Conservation (phyloP, 2,329 filamentous ascomycete genomes). For the Hypoxylon rubiginosum region DNA sequence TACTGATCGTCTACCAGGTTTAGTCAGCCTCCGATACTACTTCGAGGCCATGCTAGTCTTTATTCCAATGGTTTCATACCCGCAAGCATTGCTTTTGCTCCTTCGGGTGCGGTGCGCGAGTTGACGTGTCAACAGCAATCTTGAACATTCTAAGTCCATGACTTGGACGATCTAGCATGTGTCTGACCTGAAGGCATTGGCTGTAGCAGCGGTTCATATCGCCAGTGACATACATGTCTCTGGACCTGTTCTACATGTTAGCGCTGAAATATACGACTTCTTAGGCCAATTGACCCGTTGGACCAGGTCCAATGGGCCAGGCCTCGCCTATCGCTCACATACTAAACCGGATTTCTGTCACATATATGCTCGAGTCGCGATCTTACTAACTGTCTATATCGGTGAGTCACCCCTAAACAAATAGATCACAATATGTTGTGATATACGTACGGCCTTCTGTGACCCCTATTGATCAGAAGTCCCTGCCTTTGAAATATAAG, state of each 20-base stretch:
- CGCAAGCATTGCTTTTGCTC: slow-evolving; percentile 28
- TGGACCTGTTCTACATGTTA: slow-evolving; percentile 24
- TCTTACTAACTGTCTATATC: slow-evolving; percentile 22
- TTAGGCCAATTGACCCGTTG: slow-evolving; percentile 20
- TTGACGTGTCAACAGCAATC: slow-evolving; percentile 41
- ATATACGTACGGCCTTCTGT: slow-evolving; percentile 34
- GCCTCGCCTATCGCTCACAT: slow-evolving; percentile 14
- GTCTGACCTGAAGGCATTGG: slow-evolving; percentile 19
- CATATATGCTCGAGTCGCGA: slow-evolving; percentile 32
- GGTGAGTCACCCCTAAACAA: slow-evolving; percentile 36
- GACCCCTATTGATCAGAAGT: slow-evolving; percentile 17
- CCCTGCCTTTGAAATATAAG: slow-evolving; percentile 40
- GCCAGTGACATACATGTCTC: slow-evolving; percentile 32
- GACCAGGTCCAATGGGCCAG: slow-evolving; percentile 8
- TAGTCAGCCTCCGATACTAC: slow-evolving; percentile 9
- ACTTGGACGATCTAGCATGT: slow-evolving; percentile 20
- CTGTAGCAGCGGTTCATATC: slow-evolving; percentile 20
- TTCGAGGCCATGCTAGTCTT: slow-evolving; percentile 24
- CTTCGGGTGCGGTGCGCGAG: slow-evolving; percentile 38
- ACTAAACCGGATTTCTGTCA: slow-evolving; percentile 9
- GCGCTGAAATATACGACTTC: slow-evolving; percentile 18
- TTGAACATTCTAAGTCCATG: slow-evolving; percentile 27
- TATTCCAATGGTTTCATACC: slow-evolving; percentile 36
- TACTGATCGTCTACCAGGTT: slow-evolving; percentile 34
- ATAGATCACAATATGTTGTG: slow-evolving; percentile 38